Percentiles rank a stretch among this genome's conserved stretches.
Conservation (phyloP, 2,329 filamentous ascomycete genomes). For the Didymella exigua region DNA sequence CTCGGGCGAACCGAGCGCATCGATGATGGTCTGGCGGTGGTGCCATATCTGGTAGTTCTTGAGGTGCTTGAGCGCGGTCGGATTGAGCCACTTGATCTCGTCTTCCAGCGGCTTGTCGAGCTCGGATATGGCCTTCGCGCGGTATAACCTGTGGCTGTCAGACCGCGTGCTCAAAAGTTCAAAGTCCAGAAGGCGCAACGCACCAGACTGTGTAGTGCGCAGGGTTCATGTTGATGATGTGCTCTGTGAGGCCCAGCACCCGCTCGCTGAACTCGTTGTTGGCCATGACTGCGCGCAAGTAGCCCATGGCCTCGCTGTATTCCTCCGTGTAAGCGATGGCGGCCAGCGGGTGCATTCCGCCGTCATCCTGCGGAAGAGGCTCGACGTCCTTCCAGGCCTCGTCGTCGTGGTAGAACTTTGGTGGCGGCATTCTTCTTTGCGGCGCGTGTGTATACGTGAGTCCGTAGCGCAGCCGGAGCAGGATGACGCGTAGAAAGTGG, state of each 20-base stretch:
- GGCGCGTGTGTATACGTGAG: background rate
- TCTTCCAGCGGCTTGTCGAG: conserved; percentile 68
- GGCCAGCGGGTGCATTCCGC: conserved; percentile 76
- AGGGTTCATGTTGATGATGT: conserved; percentile 91
- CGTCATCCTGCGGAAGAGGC: conserved; percentile 83
- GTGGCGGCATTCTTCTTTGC: conserved; percentile 17
- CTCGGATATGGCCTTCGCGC: conserved; percentile 75
- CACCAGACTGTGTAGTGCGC: conserved; percentile 98
- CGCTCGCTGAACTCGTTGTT: conserved; percentile 80
- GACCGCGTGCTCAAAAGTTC: background rate
- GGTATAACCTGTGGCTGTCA: conserved; percentile 70
- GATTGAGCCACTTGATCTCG: conserved; percentile 86
- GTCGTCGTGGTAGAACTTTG: conserved; percentile 64
- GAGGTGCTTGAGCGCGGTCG: conserved; percentile 78
- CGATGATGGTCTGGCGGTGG: conserved; percentile 64
- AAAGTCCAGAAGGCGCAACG: conserved; percentile 22
- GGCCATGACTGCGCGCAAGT: conserved; percentile 93
- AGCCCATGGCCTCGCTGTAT: conserved; percentile 90
- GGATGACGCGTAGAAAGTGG: conserved; percentile 6
- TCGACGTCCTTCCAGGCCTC: conserved; percentile 83
- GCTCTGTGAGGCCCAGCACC: conserved; percentile 79
- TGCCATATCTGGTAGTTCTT: conserved; percentile 99
- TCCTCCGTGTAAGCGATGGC: conserved; percentile 88
- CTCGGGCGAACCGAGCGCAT: conserved; percentile 62
- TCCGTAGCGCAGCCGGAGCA: background rate